Conservation (phyloP, 371 early-diverging fungal species). For the Rhizomucor pusillus region DNA sequence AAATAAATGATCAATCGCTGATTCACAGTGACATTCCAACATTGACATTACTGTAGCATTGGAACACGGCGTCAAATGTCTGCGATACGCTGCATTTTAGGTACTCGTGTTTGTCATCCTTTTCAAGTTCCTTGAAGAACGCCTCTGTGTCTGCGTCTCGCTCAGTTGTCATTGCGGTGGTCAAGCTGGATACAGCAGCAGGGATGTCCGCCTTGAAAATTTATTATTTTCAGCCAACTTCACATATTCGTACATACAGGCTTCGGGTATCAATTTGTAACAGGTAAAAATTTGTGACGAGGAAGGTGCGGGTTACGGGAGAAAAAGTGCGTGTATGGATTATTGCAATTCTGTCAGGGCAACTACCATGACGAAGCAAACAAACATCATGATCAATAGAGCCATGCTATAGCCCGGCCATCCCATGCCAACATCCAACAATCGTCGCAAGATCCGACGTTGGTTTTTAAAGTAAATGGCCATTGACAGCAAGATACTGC, state of each 20-base stretch:
- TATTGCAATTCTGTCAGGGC: slow-evolving; percentile 12
- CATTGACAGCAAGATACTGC: slow-evolving; percentile 25
- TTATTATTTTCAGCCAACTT: too few species aligned
- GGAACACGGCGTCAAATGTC: slow-evolving; percentile 38
- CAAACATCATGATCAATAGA: slow-evolving; percentile 31
- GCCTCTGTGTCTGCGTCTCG: slow-evolving; percentile 33
- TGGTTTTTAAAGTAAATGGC: slow-evolving; percentile 41
- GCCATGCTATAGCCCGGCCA: slow-evolving; percentile 38
- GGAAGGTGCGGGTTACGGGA: too few species aligned
- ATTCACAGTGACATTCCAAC: not conserved
- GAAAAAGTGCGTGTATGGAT: too few species aligned
- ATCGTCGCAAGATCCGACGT: slow-evolving; percentile 25
- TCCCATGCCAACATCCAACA: slow-evolving; percentile 40
- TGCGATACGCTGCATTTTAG: slow-evolving; percentile 36
- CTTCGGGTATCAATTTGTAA: too few species aligned
- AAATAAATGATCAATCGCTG: not conserved
- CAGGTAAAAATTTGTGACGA: too few species aligned
- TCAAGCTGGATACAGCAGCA: too few species aligned
- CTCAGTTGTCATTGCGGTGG: not conserved
- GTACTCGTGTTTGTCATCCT: slow-evolving; percentile 29
- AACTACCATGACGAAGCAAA: slow-evolving; percentile 38
- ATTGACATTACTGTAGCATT: slow-evolving; percentile 37
- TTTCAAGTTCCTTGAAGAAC: slow-evolving; percentile 39
- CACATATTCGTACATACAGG: too few species aligned
- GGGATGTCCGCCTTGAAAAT: too few species aligned